Percentiles rank a stretch among this genome's conserved stretches.
These are phyloP conservation scores for Trichoderma sp. DNA, from an alignment of 2,329 filamentous ascomycete genomes.

Conservation along the genomic window DNA sequence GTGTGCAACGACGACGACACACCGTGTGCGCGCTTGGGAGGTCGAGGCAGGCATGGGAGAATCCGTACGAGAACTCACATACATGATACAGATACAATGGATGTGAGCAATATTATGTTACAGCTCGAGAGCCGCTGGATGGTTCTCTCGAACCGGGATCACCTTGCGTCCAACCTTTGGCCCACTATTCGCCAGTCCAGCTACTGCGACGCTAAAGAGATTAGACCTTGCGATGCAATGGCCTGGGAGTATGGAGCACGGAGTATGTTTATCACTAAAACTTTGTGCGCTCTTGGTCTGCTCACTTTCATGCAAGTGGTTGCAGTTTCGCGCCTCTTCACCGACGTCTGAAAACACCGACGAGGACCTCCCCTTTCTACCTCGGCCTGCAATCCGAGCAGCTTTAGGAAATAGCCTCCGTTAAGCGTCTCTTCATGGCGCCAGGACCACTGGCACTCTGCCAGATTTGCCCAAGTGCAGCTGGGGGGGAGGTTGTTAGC, in stretches of 20 bases:
- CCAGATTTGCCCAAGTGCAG: not conserved
- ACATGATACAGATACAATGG: not conserved
- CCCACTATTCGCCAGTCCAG: conserved; percentile 10
- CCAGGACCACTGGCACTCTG: not conserved
- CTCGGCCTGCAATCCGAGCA: conserved; percentile 3
- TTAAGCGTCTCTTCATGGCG: not conserved
- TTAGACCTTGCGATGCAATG: conserved; percentile 8
- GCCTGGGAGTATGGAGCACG: conserved; percentile 2
- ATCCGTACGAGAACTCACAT: not conserved
- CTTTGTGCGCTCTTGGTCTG: conserved; percentile 14
- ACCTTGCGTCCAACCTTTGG: conserved; percentile 8
- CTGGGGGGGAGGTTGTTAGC: not conserved
- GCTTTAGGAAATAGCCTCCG: not conserved
- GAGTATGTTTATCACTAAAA: conserved; percentile 11
- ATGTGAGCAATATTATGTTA: conserved; percentile 11
- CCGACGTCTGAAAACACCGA: conserved; percentile 12
- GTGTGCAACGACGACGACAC: conserved; percentile 6
- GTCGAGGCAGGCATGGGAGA: conserved; percentile 8
- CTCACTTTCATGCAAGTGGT: conserved; percentile 17
- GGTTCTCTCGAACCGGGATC: conserved; percentile 3
- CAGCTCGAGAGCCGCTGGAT: conserved; percentile 7
- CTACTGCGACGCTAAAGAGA: conserved; percentile 15
- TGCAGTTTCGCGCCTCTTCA: conserved; percentile 17
- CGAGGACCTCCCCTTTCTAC: not conserved
- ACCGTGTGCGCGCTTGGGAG: conserved; percentile 10